phyloP scores from a whole-genome alignment of 371 early-diverging fungal genomes.

The Sporodiniella umbellata region DNA sequence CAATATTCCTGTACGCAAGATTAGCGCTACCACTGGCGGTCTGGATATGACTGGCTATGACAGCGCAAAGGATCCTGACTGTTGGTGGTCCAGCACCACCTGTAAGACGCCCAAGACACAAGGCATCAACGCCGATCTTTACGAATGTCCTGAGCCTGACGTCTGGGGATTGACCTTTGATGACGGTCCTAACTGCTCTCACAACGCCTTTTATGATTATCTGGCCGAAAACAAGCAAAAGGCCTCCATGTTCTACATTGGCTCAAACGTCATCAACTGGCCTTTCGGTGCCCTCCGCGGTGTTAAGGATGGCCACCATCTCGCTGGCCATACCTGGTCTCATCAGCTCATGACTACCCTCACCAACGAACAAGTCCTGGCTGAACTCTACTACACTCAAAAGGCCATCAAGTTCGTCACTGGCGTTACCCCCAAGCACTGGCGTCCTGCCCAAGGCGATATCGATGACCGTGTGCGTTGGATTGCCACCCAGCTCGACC shows the following conservation, averaged over 20 bases:
- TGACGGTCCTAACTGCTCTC: conserved; percentile 46
- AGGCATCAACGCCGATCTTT: conserved; percentile 35
- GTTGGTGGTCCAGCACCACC: conserved; percentile 39
- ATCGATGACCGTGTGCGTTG: conserved; percentile 50
- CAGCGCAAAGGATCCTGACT: conserved; percentile 30
- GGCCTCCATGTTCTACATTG: conserved; percentile 50
- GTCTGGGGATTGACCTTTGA: conserved; percentile 49
- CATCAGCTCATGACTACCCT: conserved; percentile 54
- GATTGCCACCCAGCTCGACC: conserved; percentile 41
- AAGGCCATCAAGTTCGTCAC: conserved; percentile 49
- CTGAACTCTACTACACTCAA: conserved; percentile 52
- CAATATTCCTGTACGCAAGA: conserved; percentile 21
- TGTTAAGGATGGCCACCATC: conserved; percentile 45
- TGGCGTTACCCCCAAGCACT: conserved; percentile 50
- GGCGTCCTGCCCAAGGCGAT: conserved; percentile 49
- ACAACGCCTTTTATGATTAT: conserved; percentile 42
- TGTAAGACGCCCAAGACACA: conserved; percentile 30
- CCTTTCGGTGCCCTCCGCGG: conserved; percentile 47
- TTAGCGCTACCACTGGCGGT: conserved; percentile 22
- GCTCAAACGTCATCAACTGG: conserved; percentile 43
- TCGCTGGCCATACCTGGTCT: conserved; percentile 54
- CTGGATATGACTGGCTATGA: conserved; percentile 36
- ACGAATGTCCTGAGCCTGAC: conserved; percentile 35
- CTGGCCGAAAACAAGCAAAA: conserved; percentile 29
- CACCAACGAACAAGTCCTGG: conserved; percentile 50